Base-by-base conservation (phyloP, 2,329 filamentous ascomycete species). In the Leptographium radiaticola region DNA sequence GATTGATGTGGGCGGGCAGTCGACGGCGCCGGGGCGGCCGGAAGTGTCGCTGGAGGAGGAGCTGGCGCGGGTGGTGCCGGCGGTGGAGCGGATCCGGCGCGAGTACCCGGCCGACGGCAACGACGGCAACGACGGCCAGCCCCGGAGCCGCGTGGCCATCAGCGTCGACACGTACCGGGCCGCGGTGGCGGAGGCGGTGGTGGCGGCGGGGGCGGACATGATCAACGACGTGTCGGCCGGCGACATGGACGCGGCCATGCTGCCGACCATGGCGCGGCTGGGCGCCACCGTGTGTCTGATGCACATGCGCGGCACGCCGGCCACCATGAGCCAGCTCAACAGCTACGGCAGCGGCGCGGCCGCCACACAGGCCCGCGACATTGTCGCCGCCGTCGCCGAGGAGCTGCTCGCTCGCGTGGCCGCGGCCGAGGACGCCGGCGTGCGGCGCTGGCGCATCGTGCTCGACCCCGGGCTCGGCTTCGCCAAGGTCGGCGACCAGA, bases 201-300 rank as follows among this genome's bases (percentile, higher is more conserved):
- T 93, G 54, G 70, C 74, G 31, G 87, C 84, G 6, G 93, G 93
- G 51, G 91, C 90, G 8, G 84, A 96, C 65, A 86, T 98, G 58
- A 81, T 98, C 70, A 98, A 98, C 70, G 93, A 98, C 67, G 83
- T 98, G 39, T 94, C 89, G 0, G 89, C 85, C 1, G 93, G 93
- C 4, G 65, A 74, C 5, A 73, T 95, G 51, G 93, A 97, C 65
- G 71, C 79, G 0, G 75, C 77, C 0, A 97, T 98, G 89, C 78
- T 98, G 0, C 63, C 81, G 15, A 89, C 87, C 0, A 84, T 91
- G 58, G 91, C 87, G 0, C 74, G 77, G 6, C 76, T 93, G 0
- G 84, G 87, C 39, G 88, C 84, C 62, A 89, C 89, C 3, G 82
- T 96, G 36, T 79, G 76, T 57, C 75, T 96, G 51, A 95, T 94